These are phyloP conservation scores for Trapa incisa DNA, from an alignment of 345 rosid genomes.

Conservation along the genomic window DNA sequence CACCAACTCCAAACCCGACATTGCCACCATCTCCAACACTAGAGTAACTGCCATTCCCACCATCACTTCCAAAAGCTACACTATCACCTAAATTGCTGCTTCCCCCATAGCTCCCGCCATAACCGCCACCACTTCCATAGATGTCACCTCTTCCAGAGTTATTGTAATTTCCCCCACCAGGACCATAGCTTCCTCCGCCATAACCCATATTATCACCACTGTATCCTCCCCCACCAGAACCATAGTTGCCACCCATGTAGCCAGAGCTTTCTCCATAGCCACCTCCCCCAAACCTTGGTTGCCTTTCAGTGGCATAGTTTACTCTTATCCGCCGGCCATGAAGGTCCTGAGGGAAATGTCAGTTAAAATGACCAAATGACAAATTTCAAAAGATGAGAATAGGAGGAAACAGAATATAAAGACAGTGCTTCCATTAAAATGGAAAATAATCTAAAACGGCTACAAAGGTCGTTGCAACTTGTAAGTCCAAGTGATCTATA, in stretches of 20 bases:
- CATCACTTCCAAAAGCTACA: slow-evolving; percentile 18
- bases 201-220: slow-evolving; percentile 22
- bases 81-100: slow-evolving; percentile 13
- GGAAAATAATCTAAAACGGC: background rate
- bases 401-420: background rate
- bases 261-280: slow-evolving; percentile 8
- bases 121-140: slow-evolving; percentile 22
- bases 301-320: slow-evolving; percentile 63
- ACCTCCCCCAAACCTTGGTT: slow-evolving; percentile 16
- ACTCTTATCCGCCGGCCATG: slow-evolving; percentile 71
- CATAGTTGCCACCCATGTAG: slow-evolving; percentile 4
- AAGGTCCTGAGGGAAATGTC: slow-evolving; percentile 35
- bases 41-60: slow-evolving; percentile 18
- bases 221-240: slow-evolving; percentile 14
- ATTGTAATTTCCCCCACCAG: slow-evolving; percentile 14
- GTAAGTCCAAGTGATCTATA: background rate
- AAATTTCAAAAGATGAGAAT: background rate
- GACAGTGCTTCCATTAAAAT: too few species aligned
- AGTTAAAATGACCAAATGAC: background rate
- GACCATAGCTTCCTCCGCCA: slow-evolving; percentile 8
- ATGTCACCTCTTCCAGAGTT: slow-evolving; percentile 14
- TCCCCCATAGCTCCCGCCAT: slow-evolving; percentile 3
- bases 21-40: slow-evolving; percentile 11
- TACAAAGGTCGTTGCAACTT: background rate
- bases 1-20: slow-evolving; percentile 5